phyloP scores from a whole-genome alignment of 768 basidiomycete genomes.

The Boletus tomentosulus region DNA sequence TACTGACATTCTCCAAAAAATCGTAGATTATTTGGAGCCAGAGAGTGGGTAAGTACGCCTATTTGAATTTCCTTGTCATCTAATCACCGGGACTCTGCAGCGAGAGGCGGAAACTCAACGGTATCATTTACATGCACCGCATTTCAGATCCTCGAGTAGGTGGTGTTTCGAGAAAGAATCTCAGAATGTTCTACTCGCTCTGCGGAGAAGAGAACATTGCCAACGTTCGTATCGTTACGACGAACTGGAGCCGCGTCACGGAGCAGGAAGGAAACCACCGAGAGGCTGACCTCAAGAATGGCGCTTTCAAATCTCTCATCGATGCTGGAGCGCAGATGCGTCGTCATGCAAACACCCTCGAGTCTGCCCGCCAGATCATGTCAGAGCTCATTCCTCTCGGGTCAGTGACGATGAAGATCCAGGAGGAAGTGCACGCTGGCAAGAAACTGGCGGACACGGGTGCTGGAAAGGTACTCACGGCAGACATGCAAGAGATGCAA shows the following conservation, averaged over 20 bases:
- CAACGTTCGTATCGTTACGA: conserved; percentile 45
- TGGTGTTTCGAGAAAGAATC: conserved; percentile 28
- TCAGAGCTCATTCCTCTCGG: conserved; percentile 32
- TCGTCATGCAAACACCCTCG: conserved; percentile 35
- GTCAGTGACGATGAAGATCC: conserved; percentile 41
- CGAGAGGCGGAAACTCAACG: conserved; percentile 29
- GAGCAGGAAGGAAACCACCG: conserved; percentile 23
- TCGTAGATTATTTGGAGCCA: conserved; percentile 3
- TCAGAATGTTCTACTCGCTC: conserved; percentile 41
- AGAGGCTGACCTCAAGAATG: conserved; percentile 29
- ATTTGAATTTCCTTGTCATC: neutral
- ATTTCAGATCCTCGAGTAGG: conserved; percentile 36
- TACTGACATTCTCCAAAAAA: conserved; percentile 18
- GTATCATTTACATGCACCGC: conserved; percentile 45
- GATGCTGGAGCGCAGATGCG: conserved; percentile 33
- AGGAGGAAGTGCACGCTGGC: conserved; percentile 41
- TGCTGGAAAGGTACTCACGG: conserved; percentile 42
- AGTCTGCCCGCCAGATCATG: conserved; percentile 41
- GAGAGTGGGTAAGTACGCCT: neutral
- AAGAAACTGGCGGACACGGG: conserved; percentile 43
- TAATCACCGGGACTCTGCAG: neutral
- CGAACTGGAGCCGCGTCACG: conserved; percentile 40
- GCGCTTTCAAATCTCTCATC: conserved; percentile 35
- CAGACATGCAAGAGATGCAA: conserved; percentile 29
- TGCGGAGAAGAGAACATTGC: conserved; percentile 40